Base-by-base conservation (phyloP, 805 yeast species). In the Pichia sporocuriosa region DNA sequence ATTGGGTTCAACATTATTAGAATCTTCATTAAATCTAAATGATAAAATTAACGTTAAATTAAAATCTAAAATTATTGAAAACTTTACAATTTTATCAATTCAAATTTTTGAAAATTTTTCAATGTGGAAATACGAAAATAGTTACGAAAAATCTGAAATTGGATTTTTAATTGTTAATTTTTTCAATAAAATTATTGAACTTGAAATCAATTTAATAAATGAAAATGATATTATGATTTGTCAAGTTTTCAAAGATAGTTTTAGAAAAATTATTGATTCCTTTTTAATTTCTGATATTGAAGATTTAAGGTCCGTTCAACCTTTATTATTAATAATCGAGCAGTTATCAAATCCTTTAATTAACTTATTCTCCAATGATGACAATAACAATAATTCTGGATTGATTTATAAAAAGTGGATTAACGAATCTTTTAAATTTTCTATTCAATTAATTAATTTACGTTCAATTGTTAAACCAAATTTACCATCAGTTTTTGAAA, bases 81-180 rank as follows among this genome's bases (percentile, higher is more conserved):
- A 72, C 41, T 61, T 84, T 35, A 65, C 73, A 1, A 57, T 64
- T 4, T 84, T 81, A 57, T 64, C 79, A 30, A 61, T 84, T n/a
- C 74, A 73, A 39, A 73, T 84, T 0, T 85, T 79, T 61, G 96
- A 87, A 53, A 78, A 84, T 49, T 84, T 80, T 50, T 62, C 71
- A 4, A 75, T 72, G 54, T 86, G 95, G 84, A 73, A 77, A 48
- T 88, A 77, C 58, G 63, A 66, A 24, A 58, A 70, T 10, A 63
- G 75, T 1, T 59, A 65, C 35, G 84, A 87, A 53, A 76, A 79
- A 46, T 67, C 75, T 49, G 72, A 77, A 49, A 66, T 87, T 33
- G 87, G 89, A 0, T 63, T 69, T 6, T 61, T 67, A 38, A 67
- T 79, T 6, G 63, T 81, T 12, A 68, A 68, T 20, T 64, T 78